Evolutionary conservation across 306 rosid species (phyloP).

Genomic region (Cicer cuneatum): DNA sequence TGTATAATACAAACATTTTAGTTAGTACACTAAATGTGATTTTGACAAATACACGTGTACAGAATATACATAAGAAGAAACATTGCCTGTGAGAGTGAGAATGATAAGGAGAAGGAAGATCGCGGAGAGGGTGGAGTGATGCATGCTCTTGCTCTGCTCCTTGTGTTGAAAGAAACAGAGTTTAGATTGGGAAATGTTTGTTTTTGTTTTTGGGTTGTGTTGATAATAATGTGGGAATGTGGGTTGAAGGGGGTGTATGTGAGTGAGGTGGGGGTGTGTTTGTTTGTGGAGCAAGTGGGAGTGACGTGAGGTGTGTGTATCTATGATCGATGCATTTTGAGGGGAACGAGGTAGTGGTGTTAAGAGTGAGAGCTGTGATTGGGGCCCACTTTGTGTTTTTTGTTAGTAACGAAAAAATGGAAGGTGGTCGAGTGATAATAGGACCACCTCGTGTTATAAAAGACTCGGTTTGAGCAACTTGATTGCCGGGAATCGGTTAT

Average conservation of each 20-base stretch:
- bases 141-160: conserved; percentile 60
- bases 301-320: conserved; percentile 38
- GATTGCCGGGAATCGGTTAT: neutral
- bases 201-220: neutral
- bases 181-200: neutral
- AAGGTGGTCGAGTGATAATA: conserved; percentile 42
- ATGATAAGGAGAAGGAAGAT: conserved; percentile 44
- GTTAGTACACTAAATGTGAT: neutral
- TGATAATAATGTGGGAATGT: conserved; percentile 17
- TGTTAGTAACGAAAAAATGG: neutral
- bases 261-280: conserved; percentile 25
- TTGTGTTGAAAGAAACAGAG: conserved; percentile 34
- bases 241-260: neutral
- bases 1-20: neutral
- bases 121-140: conserved; percentile 30
- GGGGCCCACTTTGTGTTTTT: conserved; percentile 38
- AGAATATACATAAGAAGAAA: neutral
- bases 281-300: conserved; percentile 18
- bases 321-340: conserved; percentile 8
- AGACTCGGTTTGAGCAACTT: neutral
- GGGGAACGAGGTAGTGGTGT: conserved; percentile 38
- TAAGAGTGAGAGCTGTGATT: neutral
- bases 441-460: conserved; percentile 48
- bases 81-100: conserved; percentile 56
- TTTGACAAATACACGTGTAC: no score